Percentiles rank a stretch among this genome's conserved stretches.
These are phyloP conservation scores for Amaranthus hypochondriacus DNA, from an alignment of 148 eudicot genomes.

Conservation along the genomic window DNA sequence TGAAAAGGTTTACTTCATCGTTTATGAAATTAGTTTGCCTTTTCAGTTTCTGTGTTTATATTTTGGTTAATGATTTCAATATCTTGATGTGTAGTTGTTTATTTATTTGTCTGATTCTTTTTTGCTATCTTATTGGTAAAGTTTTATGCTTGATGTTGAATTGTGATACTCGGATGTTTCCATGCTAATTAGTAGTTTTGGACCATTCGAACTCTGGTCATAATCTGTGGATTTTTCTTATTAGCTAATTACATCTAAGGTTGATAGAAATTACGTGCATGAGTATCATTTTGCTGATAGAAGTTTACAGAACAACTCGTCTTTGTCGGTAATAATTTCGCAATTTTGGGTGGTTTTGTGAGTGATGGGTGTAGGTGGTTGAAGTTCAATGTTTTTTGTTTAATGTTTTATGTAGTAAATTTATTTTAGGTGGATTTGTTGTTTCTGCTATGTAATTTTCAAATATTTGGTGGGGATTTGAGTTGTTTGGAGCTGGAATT, in stretches of 20 bases:
- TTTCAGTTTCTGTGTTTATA: neutral
- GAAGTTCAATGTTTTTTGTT: neutral
- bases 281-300: too few species aligned
- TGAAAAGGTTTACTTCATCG: slow-evolving; percentile 40
- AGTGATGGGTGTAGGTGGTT: neutral
- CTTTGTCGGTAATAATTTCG: too few species aligned
- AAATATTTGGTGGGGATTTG: neutral
- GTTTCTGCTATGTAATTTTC: neutral
- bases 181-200: too few species aligned
- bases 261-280: too few species aligned
- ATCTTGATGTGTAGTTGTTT: neutral
- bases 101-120: neutral
- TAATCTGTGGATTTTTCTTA: too few species aligned
- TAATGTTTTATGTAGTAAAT: neutral
- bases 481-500: neutral
- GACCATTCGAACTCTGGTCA: too few species aligned
- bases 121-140: neutral
- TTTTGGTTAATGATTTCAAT: neutral
- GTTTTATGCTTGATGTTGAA: neutral
- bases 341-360: too few species aligned
- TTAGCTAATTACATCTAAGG: neutral
- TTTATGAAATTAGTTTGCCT: neutral
- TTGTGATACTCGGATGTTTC: neutral
- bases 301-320: too few species aligned
- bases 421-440: neutral